phyloP scores from a whole-genome alignment of 179 eudicot species.

The Carnegiea gigantea region DNA sequence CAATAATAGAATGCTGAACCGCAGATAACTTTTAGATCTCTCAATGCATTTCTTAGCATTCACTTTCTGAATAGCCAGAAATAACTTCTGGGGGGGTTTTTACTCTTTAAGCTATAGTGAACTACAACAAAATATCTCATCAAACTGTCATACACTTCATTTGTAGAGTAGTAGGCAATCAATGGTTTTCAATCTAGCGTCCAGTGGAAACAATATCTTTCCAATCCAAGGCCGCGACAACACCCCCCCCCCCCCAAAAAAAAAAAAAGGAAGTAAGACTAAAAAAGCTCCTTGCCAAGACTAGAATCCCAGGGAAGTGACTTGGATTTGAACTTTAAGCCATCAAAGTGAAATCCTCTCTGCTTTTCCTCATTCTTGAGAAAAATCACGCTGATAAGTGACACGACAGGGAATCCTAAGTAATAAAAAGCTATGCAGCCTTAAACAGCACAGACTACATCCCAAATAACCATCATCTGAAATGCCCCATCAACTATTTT shows the following conservation, averaged over 20 bases:
- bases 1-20: neutral
- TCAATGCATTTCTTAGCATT: neutral
- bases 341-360: neutral
- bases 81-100: neutral
- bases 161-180: neutral
- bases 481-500: neutral
- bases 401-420: neutral
- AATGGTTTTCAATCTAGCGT: neutral
- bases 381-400: neutral
- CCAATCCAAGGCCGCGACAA: neutral
- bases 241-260: no score
- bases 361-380: neutral
- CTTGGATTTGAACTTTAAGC: neutral
- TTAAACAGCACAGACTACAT: neutral
- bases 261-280: no score
- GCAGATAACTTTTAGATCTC: neutral
- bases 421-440: neutral
- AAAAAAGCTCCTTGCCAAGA: neutral
- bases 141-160: neutral
- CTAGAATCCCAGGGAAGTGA: neutral
- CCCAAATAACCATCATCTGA: neutral
- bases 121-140: neutral
- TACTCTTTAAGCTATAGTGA: neutral
- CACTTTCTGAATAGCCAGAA: neutral
- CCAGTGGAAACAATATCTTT: neutral